Evolutionary conservation across 129 eudicot genomes (phyloP), one percentile per base, ranked within the genome.

Genomic region (Scalesia atractyloides): DNA sequence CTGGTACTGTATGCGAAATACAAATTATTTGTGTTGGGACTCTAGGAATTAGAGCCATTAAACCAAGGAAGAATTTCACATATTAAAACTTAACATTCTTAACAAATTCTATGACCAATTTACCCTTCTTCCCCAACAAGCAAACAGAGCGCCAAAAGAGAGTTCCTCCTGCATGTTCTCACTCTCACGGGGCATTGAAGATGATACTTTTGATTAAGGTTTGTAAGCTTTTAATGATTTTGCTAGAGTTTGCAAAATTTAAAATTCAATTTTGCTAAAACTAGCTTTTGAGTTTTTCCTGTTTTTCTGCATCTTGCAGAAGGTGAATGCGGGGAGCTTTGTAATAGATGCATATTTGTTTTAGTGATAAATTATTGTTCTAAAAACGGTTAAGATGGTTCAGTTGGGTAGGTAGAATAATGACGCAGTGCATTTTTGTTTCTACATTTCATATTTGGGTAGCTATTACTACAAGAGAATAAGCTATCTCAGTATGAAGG

Each of bases 1-100:
- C 71, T 79, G 91, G 66, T 88, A 72, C 95, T 87, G 75, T 74
- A 51, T 16, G 34, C 57, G 63, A 64, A 33, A 63, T 36, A 49
- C 34, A 50, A 13, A 60, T 60, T 15, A 60, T 60, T 33, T 60
- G 66, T 44, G 58, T 41, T 13, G 34, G 66, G 50, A 26, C 46
- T 64, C 16, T 26, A 52, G 1, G 71, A 6, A 59, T 10, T 52
- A 36, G 16, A 62, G 37, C 49, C 69, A 57, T 24, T 11, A 76
- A 70, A 16, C 53, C 18, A 70, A 51, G 19, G 11, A 39, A 60
- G 43, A 60, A 30, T 60, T 56, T 14, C 44, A 60, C 34, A 26
- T 13, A 59, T 59, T 24, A 59, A 13, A 26, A 59, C 43, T 30
- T 30, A 59, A 22, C 64, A 58, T 37, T 58, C 36, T 14, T 59